Evolutionary conservation across 495 filamentous ascomycete species (phyloP), one percentile per base, ranked within the genome.

Genomic region (Lasiosphaeria hispida): DNA sequence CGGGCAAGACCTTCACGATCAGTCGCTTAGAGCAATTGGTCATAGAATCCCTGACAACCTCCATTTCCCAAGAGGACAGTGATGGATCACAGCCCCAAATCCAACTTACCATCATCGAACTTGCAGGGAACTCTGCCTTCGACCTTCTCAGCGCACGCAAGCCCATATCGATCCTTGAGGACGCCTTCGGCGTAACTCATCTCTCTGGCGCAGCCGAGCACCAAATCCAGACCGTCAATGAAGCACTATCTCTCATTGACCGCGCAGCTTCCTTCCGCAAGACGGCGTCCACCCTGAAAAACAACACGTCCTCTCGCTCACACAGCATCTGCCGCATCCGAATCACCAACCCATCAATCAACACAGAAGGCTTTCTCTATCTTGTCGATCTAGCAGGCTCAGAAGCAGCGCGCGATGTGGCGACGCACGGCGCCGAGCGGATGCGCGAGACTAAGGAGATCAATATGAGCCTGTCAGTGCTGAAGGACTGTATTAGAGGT

Each of bases 401-500:
- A 15, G 77, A 79, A 61, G 63, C 51, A 0, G 62, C 57, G 0
- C 58, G 57, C 1, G 63, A 72, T 30, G 62, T 47, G 7, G 60
- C 60, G 17, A 33, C 44, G 0, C 59, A 60, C n/a, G 62, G 59
- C 7, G 45, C 53, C 0, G 48, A 36, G 6, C 34, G 47, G 18
- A 53, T 40, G 48, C 53, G 56, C 30, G 49, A 55, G 3, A 41
- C 54, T 9, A n/a, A 53, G 36, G 49, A 59, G 11, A 64, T 80
- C 57, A 80, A 78, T 51, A 60, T 55, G 3, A 72, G 69, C 35
- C 63, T 80, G 3, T 64, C 69, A 8, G 60, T 63, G 4, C 43
- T 77, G 10, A 69, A 72, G 44, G 70, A 69, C 36, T 71, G 69
- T 23, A 75, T 79, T 19, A 57, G 68, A 0, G 53, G 55, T 7